Evolutionary conservation across 1,139 yeast species (phyloP).

Genomic region (Torulaspora globosa): DNA sequence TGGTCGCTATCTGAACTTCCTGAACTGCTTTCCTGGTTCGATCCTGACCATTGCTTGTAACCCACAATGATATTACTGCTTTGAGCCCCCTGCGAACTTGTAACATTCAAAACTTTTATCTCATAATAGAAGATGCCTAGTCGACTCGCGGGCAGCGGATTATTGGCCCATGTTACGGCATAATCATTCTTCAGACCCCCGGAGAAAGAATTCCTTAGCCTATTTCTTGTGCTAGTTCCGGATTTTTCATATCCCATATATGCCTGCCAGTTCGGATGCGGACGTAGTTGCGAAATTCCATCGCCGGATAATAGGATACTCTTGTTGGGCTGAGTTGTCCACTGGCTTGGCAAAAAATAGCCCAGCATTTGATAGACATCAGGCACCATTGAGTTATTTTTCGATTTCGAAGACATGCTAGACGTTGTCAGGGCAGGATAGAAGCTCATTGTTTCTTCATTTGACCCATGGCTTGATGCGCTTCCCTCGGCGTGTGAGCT

Average conservation of each 20-base stretch:
- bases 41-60: constrained; percentile 31
- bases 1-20: constrained; percentile 10
- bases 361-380: constrained; percentile 27
- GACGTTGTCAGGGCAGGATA: constrained; percentile 18
- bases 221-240: constrained; percentile 24
- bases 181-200: constrained; percentile 33
- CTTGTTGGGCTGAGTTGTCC: constrained; percentile 37
- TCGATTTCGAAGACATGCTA: constrained; percentile 15
- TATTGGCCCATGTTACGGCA: constrained; percentile 43
- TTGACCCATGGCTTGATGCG: constrained; percentile 6
- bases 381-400: constrained; percentile 20
- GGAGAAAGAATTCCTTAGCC: constrained; percentile 23
- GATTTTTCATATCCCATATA: constrained; percentile 35
- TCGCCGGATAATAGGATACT: constrained; percentile 35
- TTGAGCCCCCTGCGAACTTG: constrained; percentile 39
- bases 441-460: constrained; percentile 13
- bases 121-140: constrained; percentile 57
- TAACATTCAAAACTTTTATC: constrained; percentile 40
- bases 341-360: constrained; percentile 39
- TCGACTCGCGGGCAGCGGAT: constrained; percentile 41
- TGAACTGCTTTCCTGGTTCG: constrained; percentile 9
- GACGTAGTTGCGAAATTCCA: constrained; percentile 29
- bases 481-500: constrained; percentile 1
- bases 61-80: constrained; percentile 45
- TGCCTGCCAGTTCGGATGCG: constrained; percentile 37